A percentile compares a stretch with the other conserved stretches of the same genome.
phyloP scores from a whole-genome alignment of 225 moss, liverwort and hornwort species.

The Straminergon stramineum region DNA sequence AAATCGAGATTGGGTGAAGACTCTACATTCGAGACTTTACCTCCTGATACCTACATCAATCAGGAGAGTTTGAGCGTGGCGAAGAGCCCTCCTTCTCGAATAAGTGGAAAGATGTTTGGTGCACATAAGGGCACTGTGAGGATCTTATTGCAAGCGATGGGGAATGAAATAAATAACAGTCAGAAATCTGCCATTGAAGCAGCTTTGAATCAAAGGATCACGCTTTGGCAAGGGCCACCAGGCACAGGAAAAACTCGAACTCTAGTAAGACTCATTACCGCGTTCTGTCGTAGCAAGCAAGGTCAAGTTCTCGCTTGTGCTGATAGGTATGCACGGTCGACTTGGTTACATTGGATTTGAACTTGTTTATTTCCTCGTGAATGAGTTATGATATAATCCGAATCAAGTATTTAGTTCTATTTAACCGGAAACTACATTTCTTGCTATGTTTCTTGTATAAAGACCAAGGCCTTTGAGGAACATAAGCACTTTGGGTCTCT shows the following conservation, averaged over 20 bases:
- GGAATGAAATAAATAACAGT: conserved; percentile 64
- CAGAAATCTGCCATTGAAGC: conserved; percentile 75
- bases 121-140: conserved; percentile 50
- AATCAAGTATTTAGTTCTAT: not conserved
- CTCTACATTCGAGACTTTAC: not conserved
- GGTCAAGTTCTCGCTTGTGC: conserved; percentile 58
- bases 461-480: not conserved
- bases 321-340: conserved; percentile 34
- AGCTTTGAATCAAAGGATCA: conserved; percentile 64
- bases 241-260: conserved; percentile 97
- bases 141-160: conserved; percentile 39
- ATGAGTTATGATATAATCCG: not conserved
- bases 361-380: not conserved
- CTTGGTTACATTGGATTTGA: not conserved
- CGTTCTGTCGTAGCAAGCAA: conserved; percentile 42
- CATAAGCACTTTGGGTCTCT: not conserved
- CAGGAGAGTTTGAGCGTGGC: conserved; percentile 41
- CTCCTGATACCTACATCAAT: conserved; percentile 8
- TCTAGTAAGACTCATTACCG: conserved; percentile 55
- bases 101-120: conserved; percentile 58
- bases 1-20: conserved; percentile 21
- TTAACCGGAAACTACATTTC: not conserved
- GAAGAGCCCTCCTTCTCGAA: conserved; percentile 53
- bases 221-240: conserved; percentile 97
- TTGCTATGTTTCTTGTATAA: not conserved